phyloP scores from a whole-genome alignment of 2,329 filamentous ascomycete species.

The Hymenotorrendiella dingleyae region DNA sequence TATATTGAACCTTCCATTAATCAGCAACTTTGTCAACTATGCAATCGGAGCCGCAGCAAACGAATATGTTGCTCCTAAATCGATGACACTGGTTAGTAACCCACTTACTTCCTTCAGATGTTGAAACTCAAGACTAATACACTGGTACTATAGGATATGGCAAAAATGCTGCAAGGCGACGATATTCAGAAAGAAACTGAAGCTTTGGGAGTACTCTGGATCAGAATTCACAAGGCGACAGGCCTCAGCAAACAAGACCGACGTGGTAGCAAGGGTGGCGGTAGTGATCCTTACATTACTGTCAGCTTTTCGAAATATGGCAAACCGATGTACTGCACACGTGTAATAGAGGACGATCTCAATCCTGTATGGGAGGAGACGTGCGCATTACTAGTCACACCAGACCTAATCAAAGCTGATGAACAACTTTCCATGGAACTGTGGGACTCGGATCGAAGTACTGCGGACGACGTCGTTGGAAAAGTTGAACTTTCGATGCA shows the following conservation, averaged over 20 bases:
- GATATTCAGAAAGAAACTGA: slow-evolving; percentile 84
- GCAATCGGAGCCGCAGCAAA: slow-evolving; percentile 64
- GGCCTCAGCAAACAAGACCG: slow-evolving; percentile 88
- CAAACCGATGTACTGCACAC: slow-evolving; percentile 96
- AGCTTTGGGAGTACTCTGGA: slow-evolving; percentile 83
- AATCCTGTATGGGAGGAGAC: slow-evolving; percentile 92
- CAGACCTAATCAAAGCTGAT: slow-evolving; percentile 85
- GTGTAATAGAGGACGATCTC: slow-evolving; percentile 89
- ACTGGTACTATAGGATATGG: too few species aligned
- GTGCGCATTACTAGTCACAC: slow-evolving; percentile 76
- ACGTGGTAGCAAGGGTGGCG: slow-evolving; percentile 75
- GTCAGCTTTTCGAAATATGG: slow-evolving; percentile 93
- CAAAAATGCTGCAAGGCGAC: slow-evolving; percentile 86
- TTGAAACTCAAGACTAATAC: too few species aligned
- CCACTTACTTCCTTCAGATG: too few species aligned
- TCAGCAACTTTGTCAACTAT: slow-evolving; percentile 87
- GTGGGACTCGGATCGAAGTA: slow-evolving; percentile 92
- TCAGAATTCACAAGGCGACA: slow-evolving; percentile 82
- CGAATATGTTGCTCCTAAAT: slow-evolving; percentile 93
- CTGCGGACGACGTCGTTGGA: slow-evolving; percentile 89
- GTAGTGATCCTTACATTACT: slow-evolving; percentile 93
- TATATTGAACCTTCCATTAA: slow-evolving; percentile 82
- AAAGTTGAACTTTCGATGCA: slow-evolving; percentile 92
- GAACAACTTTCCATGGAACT: slow-evolving; percentile 91
- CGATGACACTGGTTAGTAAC: slow-evolving; percentile 82